Base-by-base conservation (phyloP, 306 rosid genomes). In the Cicer chorassanicum region DNA sequence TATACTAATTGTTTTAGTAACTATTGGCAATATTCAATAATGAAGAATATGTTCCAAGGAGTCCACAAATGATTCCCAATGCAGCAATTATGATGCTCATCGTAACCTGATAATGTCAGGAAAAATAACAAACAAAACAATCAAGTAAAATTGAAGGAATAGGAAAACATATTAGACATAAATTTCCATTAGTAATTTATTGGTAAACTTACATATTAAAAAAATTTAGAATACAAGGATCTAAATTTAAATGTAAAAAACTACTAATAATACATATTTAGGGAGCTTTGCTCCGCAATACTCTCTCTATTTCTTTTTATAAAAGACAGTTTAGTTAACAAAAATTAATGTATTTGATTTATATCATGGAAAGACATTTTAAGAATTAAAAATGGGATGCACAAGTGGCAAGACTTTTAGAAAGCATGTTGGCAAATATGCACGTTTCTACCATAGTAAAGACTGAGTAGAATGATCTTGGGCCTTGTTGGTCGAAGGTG, bases 31-130 rank as follows among this genome's bases (percentile, higher is more conserved):
- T 70, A 46, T 67, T 24, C 72, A 45, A 1, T 42, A 67, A 2
- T 45, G 57, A 67, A 8, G 72, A 67, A 45, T 70, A 70, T 70
- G 74, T 38, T 16, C 74, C 74, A 70, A 70, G 46, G 16, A 50
- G 16, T 50, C 63, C 74, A 51, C 74, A 51, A 70, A 70, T 10
- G 48, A 70, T 70, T 51, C 74, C 74, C 1, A 55, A 19, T 38
- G 45, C 63, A 70, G 74, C 63, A 51, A 70, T 51, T 50, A 38
- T 7, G 36, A 70, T 3, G 63, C 63, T 70, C 63, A 40, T 6
- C 5, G 44, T 9, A 51, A 51, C 74, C 74, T 70, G 42, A 5
- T 50, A 34, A 16, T 36, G 15, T 16, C 38, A 53, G 2, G 18
- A 24, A 24, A 50, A 50, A 39, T 14, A 39, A 7, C 2, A 38